Base-by-base conservation (phyloP, 2,329 filamentous ascomycete genomes). In the Xylariaceae sp. region DNA sequence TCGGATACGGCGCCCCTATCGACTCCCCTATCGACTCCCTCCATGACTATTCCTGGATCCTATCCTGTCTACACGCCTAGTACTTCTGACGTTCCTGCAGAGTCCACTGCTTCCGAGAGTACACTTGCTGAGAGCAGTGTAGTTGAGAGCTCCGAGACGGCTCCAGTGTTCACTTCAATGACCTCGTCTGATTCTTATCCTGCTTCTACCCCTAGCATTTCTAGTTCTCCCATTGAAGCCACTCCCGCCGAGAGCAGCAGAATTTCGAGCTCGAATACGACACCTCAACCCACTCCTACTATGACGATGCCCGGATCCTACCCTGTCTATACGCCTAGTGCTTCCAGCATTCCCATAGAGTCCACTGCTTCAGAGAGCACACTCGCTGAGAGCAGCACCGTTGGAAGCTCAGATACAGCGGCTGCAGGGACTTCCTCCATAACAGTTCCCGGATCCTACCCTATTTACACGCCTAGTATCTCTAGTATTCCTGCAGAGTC, bases 121-220 rank as follows among this genome's bases (percentile, higher is more conserved):
- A 63, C 55, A 10, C 51, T 60, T 23, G 59, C 49, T 23, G 53
- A 55, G 51, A 65, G 68, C 48, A 63, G 45, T 18, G 47, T 54
- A 17, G 11, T 50, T 30, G 49, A 30, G 35, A 51, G 49, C 30
- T 51, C 23, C 11, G 23, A 23, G 10, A 35, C 11, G 6, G 18
- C 49, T n/a, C 10, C 23, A 10, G 23, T 35, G 23, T n/a, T 18
- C n/a, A 23, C 17, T 4, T n/a, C 13, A 39, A 13, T 9, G 11
- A 39, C 11, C 17, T 9, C 49, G 4, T 13, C 37, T 7, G 11
- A 39, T 13, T 39, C 37, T n/a, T 39, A 39, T 18, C 51, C 51
- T 42, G 51, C 15, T 8, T 37, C 42, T 7, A 39, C 51, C 4
- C 37, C 51, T 42, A 53, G 45, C 45, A 9, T 8, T 18, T 48